Base-by-base conservation (phyloP, 164 flowering plant species). In the Aristolochia contorta region DNA sequence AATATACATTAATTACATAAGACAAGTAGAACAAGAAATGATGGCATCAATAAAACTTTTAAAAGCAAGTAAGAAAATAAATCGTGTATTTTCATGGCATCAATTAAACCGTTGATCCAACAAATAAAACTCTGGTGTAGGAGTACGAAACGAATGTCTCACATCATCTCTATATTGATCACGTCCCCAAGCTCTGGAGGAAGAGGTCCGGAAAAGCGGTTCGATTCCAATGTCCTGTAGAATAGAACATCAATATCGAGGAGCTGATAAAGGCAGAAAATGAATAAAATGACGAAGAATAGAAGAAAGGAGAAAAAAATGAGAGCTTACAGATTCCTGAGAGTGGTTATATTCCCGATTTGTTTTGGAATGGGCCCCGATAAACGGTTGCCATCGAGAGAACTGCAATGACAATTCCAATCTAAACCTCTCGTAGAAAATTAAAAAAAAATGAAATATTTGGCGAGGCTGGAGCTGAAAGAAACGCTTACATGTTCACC, bases 401-500 rank as follows among this genome's bases (percentile, higher is more conserved):
- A 79, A 15, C 20, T 58, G 46, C 21, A 54, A 9, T 3, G n/a
- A 12, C 12, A 0, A 23, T 55, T 19, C 14, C 43, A 6, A 43
- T 64, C 50, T 56, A 43, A 32, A 32, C 7, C 33, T 3, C 33
- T 47, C 15, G 54, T 5, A 61, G 51, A 50, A 41, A 54, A 41
- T n/a, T n/a, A n/a, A n/a, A 15, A 18, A 51, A 56, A 43, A 48
- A 45, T 45, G 19, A 21, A 54, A 51, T 37, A 43, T 25, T 45
- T 49, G 64, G 43, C 50, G 22, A n/a, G 30, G 51, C 16, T 46
- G 20, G 16, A 25, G 14, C 16, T 45, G 58, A 43, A 2, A 41
- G 56, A 19, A 60, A 46, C 19, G 20, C 82, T 72, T 64, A 87
- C 95, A 90, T 63, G 16, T 20, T 72, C 14, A 63, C 71, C 65